Conservation (phyloP, 2,329 filamentous ascomycete species). For the Blastomyces emzantsi region DNA sequence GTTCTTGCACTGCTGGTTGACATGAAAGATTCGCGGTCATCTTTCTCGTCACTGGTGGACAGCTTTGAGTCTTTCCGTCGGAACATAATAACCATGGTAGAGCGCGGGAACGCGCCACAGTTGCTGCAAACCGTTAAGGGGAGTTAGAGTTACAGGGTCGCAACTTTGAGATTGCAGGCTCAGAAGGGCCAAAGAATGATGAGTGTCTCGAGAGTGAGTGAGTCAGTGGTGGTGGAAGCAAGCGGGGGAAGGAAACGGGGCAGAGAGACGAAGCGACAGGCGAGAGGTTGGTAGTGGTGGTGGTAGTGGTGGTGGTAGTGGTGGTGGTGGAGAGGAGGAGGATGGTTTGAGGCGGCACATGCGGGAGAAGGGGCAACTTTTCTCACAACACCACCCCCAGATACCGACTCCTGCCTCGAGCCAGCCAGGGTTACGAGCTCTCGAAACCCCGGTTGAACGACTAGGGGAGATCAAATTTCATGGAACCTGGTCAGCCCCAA, state of each 20-base stretch:
- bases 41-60: constrained; percentile 31
- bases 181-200: neutral
- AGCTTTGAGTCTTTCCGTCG: constrained; percentile 39
- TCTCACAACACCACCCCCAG: neutral
- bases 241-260: constrained; percentile 6
- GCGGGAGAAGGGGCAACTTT: constrained; percentile 6
- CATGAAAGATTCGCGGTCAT: constrained; percentile 33
- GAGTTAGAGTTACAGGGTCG: neutral
- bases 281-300: neutral
- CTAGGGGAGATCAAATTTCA: neutral
- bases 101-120: constrained; percentile 22
- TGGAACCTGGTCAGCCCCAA: neutral
- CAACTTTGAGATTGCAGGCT: neutral
- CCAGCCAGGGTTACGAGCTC: neutral
- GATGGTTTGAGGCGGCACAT: constrained; percentile 11
- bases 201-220: neutral
- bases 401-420: neutral
- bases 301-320: too few species aligned
- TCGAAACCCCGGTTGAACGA: neutral
- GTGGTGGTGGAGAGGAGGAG: constrained; percentile 4
- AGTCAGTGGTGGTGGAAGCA: constrained; percentile 12
- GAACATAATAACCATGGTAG: constrained; percentile 40
- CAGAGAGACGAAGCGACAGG: neutral
- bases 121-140: neutral
- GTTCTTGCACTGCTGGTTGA: constrained; percentile 37